A percentile compares a stretch with the other conserved stretches of the same genome.
Conservation (phyloP, 2,329 filamentous ascomycete species). For the Penicillium sp. region DNA sequence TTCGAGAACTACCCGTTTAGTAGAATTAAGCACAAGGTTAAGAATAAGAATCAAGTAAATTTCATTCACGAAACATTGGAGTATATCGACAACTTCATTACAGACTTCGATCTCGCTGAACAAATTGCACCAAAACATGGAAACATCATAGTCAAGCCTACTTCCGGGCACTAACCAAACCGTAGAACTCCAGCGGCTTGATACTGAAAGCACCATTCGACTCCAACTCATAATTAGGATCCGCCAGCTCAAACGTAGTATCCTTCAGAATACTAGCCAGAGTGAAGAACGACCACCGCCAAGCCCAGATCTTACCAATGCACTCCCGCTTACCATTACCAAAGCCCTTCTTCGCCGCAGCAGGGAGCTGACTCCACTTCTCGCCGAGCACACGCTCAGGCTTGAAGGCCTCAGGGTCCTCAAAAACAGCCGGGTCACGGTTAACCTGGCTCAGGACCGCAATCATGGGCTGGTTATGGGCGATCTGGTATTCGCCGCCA, state of each 20-base stretch:
- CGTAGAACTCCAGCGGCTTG: slow-evolving; percentile 46
- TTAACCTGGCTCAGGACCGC: slow-evolving; percentile 55
- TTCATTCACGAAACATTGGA: slow-evolving; percentile 1
- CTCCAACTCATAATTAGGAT: slow-evolving; percentile 46
- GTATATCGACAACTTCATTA: slow-evolving; percentile 10
- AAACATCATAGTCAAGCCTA: not conserved
- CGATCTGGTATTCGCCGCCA: slow-evolving; percentile 59
- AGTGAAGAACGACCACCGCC: slow-evolving; percentile 64
- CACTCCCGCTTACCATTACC: slow-evolving; percentile 67
- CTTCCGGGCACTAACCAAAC: slow-evolving; percentile 18
- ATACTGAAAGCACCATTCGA: slow-evolving; percentile 53
- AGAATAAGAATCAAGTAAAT: not conserved
- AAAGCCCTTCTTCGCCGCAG: slow-evolving; percentile 64
- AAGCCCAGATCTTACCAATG: slow-evolving; percentile 67
- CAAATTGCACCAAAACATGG: not conserved
- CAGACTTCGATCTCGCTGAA: slow-evolving; percentile 1
- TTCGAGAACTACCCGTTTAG: not conserved
- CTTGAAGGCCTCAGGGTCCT: slow-evolving; percentile 61
- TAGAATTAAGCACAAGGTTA: not conserved
- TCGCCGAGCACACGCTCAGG: slow-evolving; percentile 69
- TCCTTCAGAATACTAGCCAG: slow-evolving; percentile 63
- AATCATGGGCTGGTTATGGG: slow-evolving; percentile 50
- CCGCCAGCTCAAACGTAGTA: slow-evolving; percentile 60
- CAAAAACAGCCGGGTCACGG: slow-evolving; percentile 58
- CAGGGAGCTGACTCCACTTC: slow-evolving; percentile 61